Base-by-base conservation (phyloP, 768 basidiomycete genomes). In the Leccinum aurantiacum region DNA sequence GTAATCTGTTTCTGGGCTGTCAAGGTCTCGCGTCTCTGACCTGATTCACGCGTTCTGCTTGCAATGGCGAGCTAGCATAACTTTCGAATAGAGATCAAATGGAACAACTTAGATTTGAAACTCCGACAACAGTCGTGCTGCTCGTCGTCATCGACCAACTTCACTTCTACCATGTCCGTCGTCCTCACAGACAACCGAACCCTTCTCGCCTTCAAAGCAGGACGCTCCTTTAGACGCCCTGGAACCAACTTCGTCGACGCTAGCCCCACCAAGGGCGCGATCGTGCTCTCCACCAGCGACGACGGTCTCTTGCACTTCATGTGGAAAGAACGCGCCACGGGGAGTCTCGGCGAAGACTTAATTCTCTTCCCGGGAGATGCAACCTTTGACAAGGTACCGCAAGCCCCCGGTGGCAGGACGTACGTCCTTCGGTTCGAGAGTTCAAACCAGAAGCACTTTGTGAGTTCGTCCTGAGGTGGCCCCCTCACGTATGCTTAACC, bases 341-440 rank as follows among this genome's bases (percentile, higher is more conserved):
- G 83, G 49, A 74, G 74, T 14, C 73, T 81, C 9, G 87, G 87
- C 65, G 91, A 93, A 77, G 94, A 97, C 67, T 76, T 95, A 57
- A 93, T 96, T 63, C 76, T 96, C 56, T 92, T 95, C 72, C 92
- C 93, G 1, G 82, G 84, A 2, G 94, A 97, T 73, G 93, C 94
- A 4, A 83, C 80, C 1, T 93, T 97, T 69, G 80, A 80, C 65
- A 89, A 87, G 73, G 89, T 95, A 10, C 61, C 82, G 2, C 84
- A 92, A 67, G 82, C 88, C 10, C 69, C 76, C 0, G 78, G 78
- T 33, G 91, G 90, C 6, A 79, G 93, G 61, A 86, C 89, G 5
- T 93, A 91, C 66, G 91, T 95, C 62, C 87, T 96, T 72, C 93
- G 91, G 75, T 96, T 97, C 78, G 87, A 89, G 0, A 93, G 91